Evolutionary conservation across 2,329 filamentous ascomycete genomes (phyloP), one percentile per base, ranked within the genome.

Genomic region (Ceratocystis cubensis): DNA sequence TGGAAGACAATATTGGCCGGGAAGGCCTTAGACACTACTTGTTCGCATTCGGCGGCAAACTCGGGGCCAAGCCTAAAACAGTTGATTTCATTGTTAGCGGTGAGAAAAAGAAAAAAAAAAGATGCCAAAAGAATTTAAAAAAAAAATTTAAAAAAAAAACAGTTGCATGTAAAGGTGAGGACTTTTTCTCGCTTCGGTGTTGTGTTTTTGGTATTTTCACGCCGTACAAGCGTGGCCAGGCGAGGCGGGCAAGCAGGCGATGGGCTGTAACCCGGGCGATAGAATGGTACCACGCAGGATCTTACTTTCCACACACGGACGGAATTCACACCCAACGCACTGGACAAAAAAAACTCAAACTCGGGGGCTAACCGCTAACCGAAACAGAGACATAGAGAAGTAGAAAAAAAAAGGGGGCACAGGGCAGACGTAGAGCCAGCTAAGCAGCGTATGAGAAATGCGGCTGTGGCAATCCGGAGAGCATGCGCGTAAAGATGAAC

Each of bases 1-100:
- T 85, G 82, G 72, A 85, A 85, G 71, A 82, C 82, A 53, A 85
- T 81, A 72, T 82, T 84, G 69, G 82, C 81, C 48, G 82, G 82
- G 70, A 84, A 79, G 15, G 82, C 83, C 76, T 83, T 84, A 71
- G 79, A 80, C 71, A 85, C 80, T 72, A 84, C 81, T 67, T 82
- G 79, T 74, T 85, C 82, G 73, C 82, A 84, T 75, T 85, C 82
- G 70, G 78, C 75, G 69, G 84, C 76, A 69, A 84, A 76, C 72
- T 85, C 82, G 64, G 82, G 82, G 7, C 81, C 83, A 64, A 85
- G 73, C 70, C 77, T 79, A 71, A 63, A 69, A 66, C 56, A 62
- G 44, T 61, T 7, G 56, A 53, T 44, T 65, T 63, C 63, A 67
- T 68, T 70, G 74, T 71, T 33, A 63, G 44, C 10, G 50, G 20